phyloP scores from a whole-genome alignment of 768 basidiomycete species.

The Trametes cingulata region DNA sequence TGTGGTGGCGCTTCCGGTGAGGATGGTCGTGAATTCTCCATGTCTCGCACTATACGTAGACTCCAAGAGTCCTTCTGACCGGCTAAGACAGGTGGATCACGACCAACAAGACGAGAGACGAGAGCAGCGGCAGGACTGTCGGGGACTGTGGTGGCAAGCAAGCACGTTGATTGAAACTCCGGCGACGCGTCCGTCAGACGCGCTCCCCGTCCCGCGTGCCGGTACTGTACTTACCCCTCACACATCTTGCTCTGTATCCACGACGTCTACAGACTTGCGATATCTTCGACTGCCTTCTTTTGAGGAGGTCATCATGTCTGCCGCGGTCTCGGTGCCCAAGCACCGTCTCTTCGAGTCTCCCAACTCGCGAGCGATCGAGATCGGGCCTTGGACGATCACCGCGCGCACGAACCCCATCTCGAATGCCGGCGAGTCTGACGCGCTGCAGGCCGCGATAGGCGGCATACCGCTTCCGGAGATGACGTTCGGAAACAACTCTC shows the following conservation, averaged over 20 bases:
- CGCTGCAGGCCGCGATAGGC: slow-evolving; percentile 60
- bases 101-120: background rate
- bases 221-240: too few relatives aligned
- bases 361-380: slow-evolving; percentile 66
- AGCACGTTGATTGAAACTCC: slow-evolving; percentile 18
- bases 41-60: slow-evolving; percentile 3
- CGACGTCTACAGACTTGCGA: background rate
- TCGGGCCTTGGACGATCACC: slow-evolving; percentile 69
- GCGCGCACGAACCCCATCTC: slow-evolving; percentile 78
- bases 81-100: background rate
- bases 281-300: slow-evolving; percentile 13
- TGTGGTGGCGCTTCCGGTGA: slow-evolving; percentile 73
- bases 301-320: slow-evolving; percentile 39
- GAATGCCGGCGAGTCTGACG: slow-evolving; percentile 72
- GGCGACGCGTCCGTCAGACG: slow-evolving; percentile 19
- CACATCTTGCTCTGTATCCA: slow-evolving; percentile 1
- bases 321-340: slow-evolving; percentile 50
- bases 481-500: slow-evolving; percentile 87
- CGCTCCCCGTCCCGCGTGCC: background rate
- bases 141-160: background rate
- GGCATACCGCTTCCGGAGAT: slow-evolving; percentile 89
- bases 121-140: background rate
- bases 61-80: background rate
- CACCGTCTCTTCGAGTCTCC: slow-evolving; percentile 71
- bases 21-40: slow-evolving; percentile 56